These are phyloP conservation scores for Rhizopogon rudus DNA, from an alignment of 768 basidiomycete genomes.

Conservation along the genomic window DNA sequence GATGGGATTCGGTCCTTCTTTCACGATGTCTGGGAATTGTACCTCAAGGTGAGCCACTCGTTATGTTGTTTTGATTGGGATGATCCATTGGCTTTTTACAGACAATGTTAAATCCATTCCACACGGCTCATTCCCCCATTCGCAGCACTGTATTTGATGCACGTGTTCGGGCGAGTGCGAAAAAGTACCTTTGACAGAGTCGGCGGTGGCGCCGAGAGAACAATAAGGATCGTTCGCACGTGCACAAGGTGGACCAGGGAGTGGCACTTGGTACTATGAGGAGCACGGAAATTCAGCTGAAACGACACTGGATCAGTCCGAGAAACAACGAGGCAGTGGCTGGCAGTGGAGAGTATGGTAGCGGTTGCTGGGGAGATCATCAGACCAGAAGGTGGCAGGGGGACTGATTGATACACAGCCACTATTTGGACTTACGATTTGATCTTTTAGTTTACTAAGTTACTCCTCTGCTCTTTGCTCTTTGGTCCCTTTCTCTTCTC, in stretches of 20 bases:
- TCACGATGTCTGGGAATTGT: slow-evolving; percentile 94
- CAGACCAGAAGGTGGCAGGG: background rate
- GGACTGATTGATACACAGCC: slow-evolving; percentile 4
- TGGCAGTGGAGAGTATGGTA: background rate
- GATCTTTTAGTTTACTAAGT: background rate
- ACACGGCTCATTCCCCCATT: slow-evolving; percentile 82
- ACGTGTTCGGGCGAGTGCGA: slow-evolving; percentile 81
- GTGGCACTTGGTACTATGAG: background rate
- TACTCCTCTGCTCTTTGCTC: slow-evolving; percentile 19
- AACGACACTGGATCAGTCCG: background rate
- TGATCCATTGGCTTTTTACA: slow-evolving; percentile 24
- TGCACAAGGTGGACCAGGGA: background rate
- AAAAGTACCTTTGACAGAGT: slow-evolving; percentile 58
- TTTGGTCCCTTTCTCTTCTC: slow-evolving; percentile 26
- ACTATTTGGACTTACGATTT: background rate
- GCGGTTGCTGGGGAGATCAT: too few relatives aligned
- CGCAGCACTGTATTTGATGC: slow-evolving; percentile 78
- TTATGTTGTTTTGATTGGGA: background rate
- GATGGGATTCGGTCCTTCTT: slow-evolving; percentile 94
- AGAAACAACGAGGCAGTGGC: background rate
- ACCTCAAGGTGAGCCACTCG: slow-evolving; percentile 72
- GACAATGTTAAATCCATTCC: slow-evolving; percentile 95
- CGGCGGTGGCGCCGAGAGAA: background rate
- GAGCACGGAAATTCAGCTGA: background rate
- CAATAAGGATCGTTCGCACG: background rate